Percentiles rank a stretch among this genome's conserved stretches.
Evolutionary conservation across 1,284 basidiomycete genomes (phyloP).

Genomic region (Trichosporon sp.): DNA sequence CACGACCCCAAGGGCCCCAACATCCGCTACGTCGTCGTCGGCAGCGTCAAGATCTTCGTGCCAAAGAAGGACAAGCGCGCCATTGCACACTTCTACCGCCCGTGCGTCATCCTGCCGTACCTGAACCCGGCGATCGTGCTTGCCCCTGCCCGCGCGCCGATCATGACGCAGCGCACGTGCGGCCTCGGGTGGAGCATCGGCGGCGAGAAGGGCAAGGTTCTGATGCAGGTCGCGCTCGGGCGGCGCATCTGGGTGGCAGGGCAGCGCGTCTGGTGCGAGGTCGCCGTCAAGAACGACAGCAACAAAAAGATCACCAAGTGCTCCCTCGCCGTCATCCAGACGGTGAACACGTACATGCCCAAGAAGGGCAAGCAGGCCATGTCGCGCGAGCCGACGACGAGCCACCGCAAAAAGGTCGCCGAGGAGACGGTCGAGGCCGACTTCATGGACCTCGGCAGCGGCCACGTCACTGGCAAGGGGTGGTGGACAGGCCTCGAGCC

Average conservation of each 20-base stretch:
- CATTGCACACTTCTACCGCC: slow-evolving; percentile 87
- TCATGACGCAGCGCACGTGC: slow-evolving; percentile 61
- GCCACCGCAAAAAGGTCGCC: slow-evolving; percentile 55
- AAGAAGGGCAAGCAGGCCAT: slow-evolving; percentile 49
- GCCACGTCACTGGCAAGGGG: slow-evolving; percentile 70
- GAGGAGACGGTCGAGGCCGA: slow-evolving; percentile 62
- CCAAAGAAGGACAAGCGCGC: slow-evolving; percentile 60
- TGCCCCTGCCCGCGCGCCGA: slow-evolving; percentile 59
- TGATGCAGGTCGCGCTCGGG: slow-evolving; percentile 66
- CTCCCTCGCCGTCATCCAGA: slow-evolving; percentile 65
- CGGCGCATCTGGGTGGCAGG: slow-evolving; percentile 81
- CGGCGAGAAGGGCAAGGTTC: slow-evolving; percentile 65
- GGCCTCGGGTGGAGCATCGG: slow-evolving; percentile 58
- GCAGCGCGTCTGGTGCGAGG: slow-evolving; percentile 68
- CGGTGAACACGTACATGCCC: slow-evolving; percentile 63
- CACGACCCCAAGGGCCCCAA: slow-evolving; percentile 55
- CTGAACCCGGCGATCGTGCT: slow-evolving; percentile 65
- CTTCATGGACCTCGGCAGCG: slow-evolving; percentile 56
- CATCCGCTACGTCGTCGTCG: slow-evolving; percentile 80
- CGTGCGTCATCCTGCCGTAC: slow-evolving; percentile 76
- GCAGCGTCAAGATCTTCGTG: slow-evolving; percentile 77
- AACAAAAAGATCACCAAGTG: slow-evolving; percentile 67
- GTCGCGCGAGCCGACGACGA: slow-evolving; percentile 37
- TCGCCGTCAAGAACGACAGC: slow-evolving; percentile 69
- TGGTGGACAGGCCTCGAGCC: slow-evolving; percentile 79